phyloP scores from a whole-genome alignment of 306 rosid genomes.

The Dryas octopetala region DNA sequence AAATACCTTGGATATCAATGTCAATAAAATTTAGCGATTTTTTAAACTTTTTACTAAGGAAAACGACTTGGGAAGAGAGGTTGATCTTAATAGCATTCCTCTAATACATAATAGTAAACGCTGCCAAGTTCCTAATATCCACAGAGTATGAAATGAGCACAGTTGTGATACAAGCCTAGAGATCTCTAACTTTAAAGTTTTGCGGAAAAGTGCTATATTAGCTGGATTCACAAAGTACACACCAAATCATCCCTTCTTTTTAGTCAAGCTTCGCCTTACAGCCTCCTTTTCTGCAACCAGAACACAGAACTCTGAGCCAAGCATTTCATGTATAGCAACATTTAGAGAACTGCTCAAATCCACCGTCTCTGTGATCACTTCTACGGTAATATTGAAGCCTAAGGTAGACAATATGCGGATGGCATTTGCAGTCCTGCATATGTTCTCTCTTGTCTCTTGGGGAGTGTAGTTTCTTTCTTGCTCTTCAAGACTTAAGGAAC shows the following conservation, averaged over 20 bases:
- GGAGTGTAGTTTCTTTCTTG: conserved; percentile 53
- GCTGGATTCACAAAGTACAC: neutral
- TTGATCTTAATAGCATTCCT: too few species aligned
- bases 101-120: too few species aligned
- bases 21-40: too few species aligned
- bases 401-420: conserved; percentile 57
- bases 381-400: conserved; percentile 62
- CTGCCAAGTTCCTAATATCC: too few species aligned
- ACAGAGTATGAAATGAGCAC: too few species aligned
- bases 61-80: too few species aligned
- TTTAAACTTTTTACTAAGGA: too few species aligned
- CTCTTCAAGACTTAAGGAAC: conserved; percentile 39
- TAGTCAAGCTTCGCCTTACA: conserved; percentile 60
- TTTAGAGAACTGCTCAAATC: conserved; percentile 58
- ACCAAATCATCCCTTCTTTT: conserved; percentile 48
- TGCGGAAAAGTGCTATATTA: neutral
- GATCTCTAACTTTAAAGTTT: too few species aligned
- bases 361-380: conserved; percentile 59
- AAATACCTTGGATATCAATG: too few species aligned
- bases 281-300: conserved; percentile 78
- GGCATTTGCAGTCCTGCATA: conserved; percentile 85
- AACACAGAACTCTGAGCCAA: conserved; percentile 82
- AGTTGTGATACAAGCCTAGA: too few species aligned
- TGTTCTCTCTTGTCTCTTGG: conserved; percentile 58
- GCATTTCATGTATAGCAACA: conserved; percentile 71